Conservation (phyloP, 2,329 filamentous ascomycete species). For the Talaromyces islandicus region DNA sequence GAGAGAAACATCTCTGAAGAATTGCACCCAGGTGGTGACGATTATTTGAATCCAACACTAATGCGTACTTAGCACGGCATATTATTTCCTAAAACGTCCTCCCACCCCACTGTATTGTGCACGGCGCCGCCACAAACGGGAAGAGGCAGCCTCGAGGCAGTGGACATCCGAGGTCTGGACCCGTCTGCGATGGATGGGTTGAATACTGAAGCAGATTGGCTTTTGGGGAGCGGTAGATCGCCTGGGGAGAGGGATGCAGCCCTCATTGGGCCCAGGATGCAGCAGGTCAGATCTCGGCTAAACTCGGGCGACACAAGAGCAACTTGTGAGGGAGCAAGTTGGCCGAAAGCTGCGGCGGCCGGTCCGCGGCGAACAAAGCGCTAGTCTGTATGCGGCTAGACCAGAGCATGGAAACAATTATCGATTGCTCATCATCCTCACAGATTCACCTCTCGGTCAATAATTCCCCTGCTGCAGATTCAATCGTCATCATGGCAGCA, state of each 20-base stretch:
- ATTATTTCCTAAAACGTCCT: no score
- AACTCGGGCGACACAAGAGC: not conserved
- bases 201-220: not conserved
- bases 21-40: not conserved
- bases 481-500: conserved; percentile 23
- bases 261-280: not conserved
- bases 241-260: not conserved
- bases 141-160: not conserved
- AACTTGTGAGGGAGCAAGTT: not conserved
- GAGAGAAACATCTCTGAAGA: not conserved
- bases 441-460: not conserved
- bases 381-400: not conserved
- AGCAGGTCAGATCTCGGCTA: not conserved
- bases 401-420: not conserved
- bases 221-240: not conserved
- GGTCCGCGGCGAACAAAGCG: conserved; percentile 5
- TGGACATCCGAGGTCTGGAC: not conserved
- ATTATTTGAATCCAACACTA: no score
- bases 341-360: not conserved
- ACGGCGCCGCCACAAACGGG: no score
- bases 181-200: not conserved
- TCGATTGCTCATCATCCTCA: not conserved
- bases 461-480: not conserved
- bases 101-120: no score
- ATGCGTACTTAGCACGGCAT: no score